These are phyloP conservation scores for Zygoascus biomembranicola DNA, from an alignment of 805 yeast species.

Conservation along the genomic window DNA sequence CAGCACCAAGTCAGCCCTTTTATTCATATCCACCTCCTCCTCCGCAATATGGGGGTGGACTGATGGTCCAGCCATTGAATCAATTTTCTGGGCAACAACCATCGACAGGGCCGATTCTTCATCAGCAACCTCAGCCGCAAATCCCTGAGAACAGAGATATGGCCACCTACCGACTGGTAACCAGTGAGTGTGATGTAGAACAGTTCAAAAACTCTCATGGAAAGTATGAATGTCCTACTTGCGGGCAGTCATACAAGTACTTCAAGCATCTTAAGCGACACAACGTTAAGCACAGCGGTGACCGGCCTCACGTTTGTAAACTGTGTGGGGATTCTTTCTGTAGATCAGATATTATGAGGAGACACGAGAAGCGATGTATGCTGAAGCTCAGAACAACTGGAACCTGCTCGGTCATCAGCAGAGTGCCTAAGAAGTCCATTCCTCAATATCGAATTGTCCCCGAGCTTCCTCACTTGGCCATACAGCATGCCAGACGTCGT, in stretches of 20 bases:
- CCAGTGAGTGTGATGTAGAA: not conserved
- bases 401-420: not conserved
- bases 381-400: conserved; percentile 10
- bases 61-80: not conserved
- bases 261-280: conserved; percentile 80
- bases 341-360: conserved; percentile 18
- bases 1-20: not conserved
- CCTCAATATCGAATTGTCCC: not conserved
- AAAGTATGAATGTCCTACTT: conserved; percentile 13
- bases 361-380: conserved; percentile 17
- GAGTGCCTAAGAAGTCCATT: conserved; percentile 7
- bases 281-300: conserved; percentile 76
- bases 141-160: not conserved
- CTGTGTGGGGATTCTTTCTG: conserved; percentile 39
- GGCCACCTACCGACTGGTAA: not conserved
- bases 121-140: not conserved
- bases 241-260: conserved; percentile 21
- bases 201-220: conserved; percentile 6
- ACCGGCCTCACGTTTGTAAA: conserved; percentile 71
- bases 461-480: not conserved
- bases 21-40: not conserved
- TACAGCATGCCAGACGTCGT: not conserved
- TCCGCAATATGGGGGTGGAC: not conserved
- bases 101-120: not conserved
- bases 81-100: not conserved